Conservation (phyloP, 1,284 basidiomycete genomes). For the Apiotrichum akiyoshidainum region DNA sequence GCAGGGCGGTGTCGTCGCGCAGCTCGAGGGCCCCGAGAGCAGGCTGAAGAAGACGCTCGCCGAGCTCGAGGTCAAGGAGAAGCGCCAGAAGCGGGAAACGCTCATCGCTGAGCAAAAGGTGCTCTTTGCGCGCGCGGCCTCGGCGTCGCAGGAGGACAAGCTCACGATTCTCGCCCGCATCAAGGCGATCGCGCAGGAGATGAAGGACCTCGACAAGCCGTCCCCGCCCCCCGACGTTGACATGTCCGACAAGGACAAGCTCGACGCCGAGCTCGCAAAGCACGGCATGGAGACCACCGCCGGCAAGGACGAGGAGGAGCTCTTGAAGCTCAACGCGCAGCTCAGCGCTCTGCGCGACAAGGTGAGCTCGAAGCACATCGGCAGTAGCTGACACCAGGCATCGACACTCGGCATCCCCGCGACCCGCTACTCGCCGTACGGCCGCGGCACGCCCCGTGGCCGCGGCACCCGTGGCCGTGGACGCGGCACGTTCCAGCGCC, state of each 20-base stretch:
- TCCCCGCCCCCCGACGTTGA: constrained; percentile 46
- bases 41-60: constrained; percentile 36
- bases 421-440: constrained; percentile 56
- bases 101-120: constrained; percentile 87
- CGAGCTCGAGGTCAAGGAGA: constrained; percentile 54
- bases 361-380: constrained; percentile 52
- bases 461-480: constrained; percentile 58
- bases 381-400: constrained; percentile 24
- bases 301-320: constrained; percentile 53
- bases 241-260: constrained; percentile 38
- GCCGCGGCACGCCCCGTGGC: constrained; percentile 61
- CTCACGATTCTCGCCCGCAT: constrained; percentile 72
- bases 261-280: constrained; percentile 61
- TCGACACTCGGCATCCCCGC: constrained; percentile 41
- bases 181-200: constrained; percentile 75
- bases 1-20: constrained; percentile 32
- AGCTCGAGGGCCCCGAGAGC: constrained; percentile 36
- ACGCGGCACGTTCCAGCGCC: constrained; percentile 54
- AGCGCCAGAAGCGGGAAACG: constrained; percentile 72
- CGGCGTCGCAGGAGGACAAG: constrained; percentile 62
- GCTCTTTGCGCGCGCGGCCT: constrained; percentile 68
- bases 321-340: constrained; percentile 40
- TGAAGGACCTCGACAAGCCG: constrained; percentile 56
- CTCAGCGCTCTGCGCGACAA: constrained; percentile 51
- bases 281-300: constrained; percentile 57